Base-by-base conservation (phyloP, 148 eudicot species). In the Dianthus caryophyllus region DNA sequence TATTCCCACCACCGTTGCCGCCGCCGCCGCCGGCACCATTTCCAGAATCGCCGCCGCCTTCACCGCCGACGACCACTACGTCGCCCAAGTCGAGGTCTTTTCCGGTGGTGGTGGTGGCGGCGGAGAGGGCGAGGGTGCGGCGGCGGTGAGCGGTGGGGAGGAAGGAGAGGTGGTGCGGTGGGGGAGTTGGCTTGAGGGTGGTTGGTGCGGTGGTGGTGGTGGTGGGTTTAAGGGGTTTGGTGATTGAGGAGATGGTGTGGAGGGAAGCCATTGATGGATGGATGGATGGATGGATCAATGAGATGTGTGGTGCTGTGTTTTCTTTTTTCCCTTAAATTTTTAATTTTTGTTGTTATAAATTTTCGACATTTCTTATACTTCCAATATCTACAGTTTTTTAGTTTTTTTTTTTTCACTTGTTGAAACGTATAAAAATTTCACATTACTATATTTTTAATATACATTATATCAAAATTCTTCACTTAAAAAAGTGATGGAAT, bases 1-100 rank as follows among this genome's bases (percentile, higher is more conserved):
- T 73, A 5, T 73, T 78, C 15, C 62, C 68, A 12, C 78, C 76
- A 7, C 71, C 66, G 1, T 79, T 79, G 30, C 64, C 64, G 2
- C 65, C 67, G 16, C 55, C 80, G 6, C 50, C 68, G 0, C 63
- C 49, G 4, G 76, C 13, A 77, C 71, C 50, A 86, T 88, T 61
- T 83, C 87, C 97, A 64, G 55, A 63, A 15, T 55, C 80, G 6
- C 50, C 68, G 0, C 63, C 49, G 2, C 76, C 17, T 77, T 69
- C 50, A 85, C 90, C 64, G 83, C 87, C 97, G 61, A 81, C 79
- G 30, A 84, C 85, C 76, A 84, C 79, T 39, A 66, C 68, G 13
- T 61, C 77, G 0, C 79, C 50, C 27, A 41, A 8, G 6, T 62
- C 49, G 1, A 44, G 13, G 13, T 64, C 67, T 24, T 76, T 82